Conservation (phyloP, 2,329 filamentous ascomycete genomes). For the Colletotrichum coccodes region DNA sequence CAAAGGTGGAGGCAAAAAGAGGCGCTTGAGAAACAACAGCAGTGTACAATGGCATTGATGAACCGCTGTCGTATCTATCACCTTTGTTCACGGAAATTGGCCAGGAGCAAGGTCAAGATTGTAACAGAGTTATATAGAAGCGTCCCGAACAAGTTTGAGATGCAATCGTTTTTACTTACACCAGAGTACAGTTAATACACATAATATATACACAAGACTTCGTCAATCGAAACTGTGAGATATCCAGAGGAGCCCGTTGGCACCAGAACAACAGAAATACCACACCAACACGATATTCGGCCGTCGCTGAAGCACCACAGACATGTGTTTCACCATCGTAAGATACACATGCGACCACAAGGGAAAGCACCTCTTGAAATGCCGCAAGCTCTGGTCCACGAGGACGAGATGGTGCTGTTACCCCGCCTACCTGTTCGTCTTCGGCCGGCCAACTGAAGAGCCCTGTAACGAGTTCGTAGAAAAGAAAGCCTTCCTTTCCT, state of each 20-base stretch:
- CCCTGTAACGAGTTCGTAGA: slow-evolving; percentile 10
- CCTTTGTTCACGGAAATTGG: neutral
- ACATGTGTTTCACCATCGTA: slow-evolving; percentile 27
- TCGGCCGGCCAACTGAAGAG: slow-evolving; percentile 15
- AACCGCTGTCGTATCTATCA: neutral
- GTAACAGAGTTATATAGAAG: neutral
- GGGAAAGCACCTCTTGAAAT: slow-evolving; percentile 1
- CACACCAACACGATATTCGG: neutral
- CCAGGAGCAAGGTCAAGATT: neutral
- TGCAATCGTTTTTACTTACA: neutral
- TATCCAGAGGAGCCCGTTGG: too few species aligned
- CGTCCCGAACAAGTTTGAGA: neutral
- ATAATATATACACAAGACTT: neutral
- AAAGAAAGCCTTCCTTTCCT: neutral
- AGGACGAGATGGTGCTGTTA: slow-evolving; percentile 13
- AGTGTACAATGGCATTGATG: neutral
- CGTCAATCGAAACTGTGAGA: neutral
- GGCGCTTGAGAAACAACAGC: neutral
- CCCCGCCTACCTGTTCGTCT: slow-evolving; percentile 11
- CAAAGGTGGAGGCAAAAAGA: neutral
- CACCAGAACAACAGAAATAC: neutral
- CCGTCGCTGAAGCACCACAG: neutral
- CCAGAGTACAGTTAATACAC: neutral
- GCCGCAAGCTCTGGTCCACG: slow-evolving; percentile 13
- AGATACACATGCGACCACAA: slow-evolving; percentile 22